Base-by-base conservation (phyloP, 495 filamentous ascomycete genomes). In the Tuber aestivum region DNA sequence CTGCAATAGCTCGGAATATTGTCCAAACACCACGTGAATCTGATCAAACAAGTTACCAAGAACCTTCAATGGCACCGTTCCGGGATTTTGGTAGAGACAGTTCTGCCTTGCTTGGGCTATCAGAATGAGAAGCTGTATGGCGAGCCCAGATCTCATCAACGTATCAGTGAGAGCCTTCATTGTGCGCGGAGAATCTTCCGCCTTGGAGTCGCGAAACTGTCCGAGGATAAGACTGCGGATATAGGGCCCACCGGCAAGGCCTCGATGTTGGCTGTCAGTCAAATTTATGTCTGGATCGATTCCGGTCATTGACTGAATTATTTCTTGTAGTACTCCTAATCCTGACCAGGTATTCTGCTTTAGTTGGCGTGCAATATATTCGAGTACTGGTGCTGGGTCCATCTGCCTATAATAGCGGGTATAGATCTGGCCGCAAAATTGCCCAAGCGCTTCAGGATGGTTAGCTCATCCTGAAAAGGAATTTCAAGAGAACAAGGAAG, bases 281-380 rank as follows among this genome's bases (percentile, higher is more conserved):
- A 96, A 92, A 81, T 93, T 91, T 50, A 90, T 86, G 78, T 94
- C 92, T 0, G 94, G 90, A 37, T 94, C 90, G 50, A 99, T 93
- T 45, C 96, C 96, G 21, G 92, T 92, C 96, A 98, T 97, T 6
- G 92, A 92, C 42, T 88, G 90, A 70, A 97, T 92, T 56, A 98
- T 85, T 79, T 97, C 91, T 82, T 95, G 91, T 68, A 99, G 83
- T 72, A 99, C 90, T 72, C 97, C 91, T 4, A 98, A 87, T 80
- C 97, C 94, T 23, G 91, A 93, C 1, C 92, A 91, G 78, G 93
- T 94, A 75, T 93, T 93, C 23, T 87, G 87, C 71, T 88, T 88
- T 8, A 99, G 89, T 83, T 97, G 93, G 76, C 91, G 87, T 42
- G 91, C 90, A 61, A 99, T 91, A 80, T 97, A 97, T 83, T 93